phyloP scores from a whole-genome alignment of 805 yeast species.

The Diddensiella santjacobensis region DNA sequence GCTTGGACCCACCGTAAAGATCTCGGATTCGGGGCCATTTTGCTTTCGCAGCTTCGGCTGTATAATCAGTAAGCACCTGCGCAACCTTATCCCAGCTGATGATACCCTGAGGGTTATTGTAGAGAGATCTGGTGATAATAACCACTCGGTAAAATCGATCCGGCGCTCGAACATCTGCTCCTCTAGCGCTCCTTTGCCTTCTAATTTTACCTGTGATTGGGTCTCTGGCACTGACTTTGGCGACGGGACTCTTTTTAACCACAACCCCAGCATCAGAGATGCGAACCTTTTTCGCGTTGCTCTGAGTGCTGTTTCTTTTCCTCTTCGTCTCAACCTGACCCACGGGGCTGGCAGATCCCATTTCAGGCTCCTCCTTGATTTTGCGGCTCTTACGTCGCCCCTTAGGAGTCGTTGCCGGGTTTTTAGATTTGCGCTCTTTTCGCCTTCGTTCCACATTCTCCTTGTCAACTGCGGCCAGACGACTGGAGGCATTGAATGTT shows the following conservation, averaged over 20 bases:
- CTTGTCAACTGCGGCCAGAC: slow-evolving; percentile 6
- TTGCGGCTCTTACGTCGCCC: background rate
- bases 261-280: background rate
- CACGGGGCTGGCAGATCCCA: background rate
- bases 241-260: background rate
- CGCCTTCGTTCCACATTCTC: slow-evolving; percentile 1
- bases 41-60: slow-evolving; percentile 47
- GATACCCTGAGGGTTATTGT: slow-evolving; percentile 43
- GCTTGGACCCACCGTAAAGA: slow-evolving; percentile 55
- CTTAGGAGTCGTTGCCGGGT: background rate
- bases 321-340: background rate
- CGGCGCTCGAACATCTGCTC: slow-evolving; percentile 33
- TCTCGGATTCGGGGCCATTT: slow-evolving; percentile 71
- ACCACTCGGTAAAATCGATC: slow-evolving; percentile 59
- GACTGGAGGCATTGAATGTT: background rate
- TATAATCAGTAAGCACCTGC: slow-evolving; percentile 40
- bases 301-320: background rate
- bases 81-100: slow-evolving; percentile 67
- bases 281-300: slow-evolving; percentile 4
- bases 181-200: slow-evolving; percentile 4
- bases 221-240: background rate
- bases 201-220: slow-evolving; percentile 9
- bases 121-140: slow-evolving; percentile 57
- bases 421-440: background rate
- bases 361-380: background rate